Percentiles rank a stretch among this genome's conserved stretches.
Conservation (phyloP, 2,329 filamentous ascomycete species). For the Botryotinia narcissicola region DNA sequence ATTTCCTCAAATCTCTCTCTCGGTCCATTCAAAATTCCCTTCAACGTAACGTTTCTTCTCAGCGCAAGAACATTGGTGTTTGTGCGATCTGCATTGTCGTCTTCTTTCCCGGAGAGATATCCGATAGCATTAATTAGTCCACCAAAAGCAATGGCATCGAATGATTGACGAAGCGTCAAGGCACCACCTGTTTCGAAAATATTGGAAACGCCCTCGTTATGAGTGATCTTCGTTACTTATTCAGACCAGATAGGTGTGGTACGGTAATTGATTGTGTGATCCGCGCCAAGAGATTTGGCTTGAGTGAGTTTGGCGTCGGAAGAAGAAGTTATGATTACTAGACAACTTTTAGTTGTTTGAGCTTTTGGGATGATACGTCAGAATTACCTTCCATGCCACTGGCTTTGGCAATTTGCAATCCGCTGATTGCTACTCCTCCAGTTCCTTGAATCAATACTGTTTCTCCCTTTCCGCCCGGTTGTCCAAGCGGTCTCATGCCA, state of each 20-base stretch:
- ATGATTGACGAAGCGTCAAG: constrained; percentile 51
- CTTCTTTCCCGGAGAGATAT: constrained; percentile 52
- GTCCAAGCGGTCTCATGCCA: constrained; percentile 51
- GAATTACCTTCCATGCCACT: constrained; percentile 47
- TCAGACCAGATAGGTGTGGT: constrained; percentile 52
- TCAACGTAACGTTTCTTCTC: constrained; percentile 46
- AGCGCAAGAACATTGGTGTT: constrained; percentile 60
- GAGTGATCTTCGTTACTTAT: constrained; percentile 47
- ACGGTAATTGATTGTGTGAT: constrained; percentile 53
- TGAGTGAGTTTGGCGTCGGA: constrained; percentile 51
- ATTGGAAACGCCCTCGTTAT: constrained; percentile 49
- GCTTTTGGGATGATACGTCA: constrained; percentile 6
- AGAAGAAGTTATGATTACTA: constrained; percentile 54
- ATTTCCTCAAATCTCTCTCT: constrained; percentile 55
- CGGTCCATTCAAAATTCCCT: constrained; percentile 61
- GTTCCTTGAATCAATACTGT: constrained; percentile 54
- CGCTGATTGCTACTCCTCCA: constrained; percentile 51
- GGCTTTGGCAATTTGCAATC: constrained; percentile 54
- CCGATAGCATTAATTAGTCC: constrained; percentile 54
- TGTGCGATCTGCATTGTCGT: constrained; percentile 51
- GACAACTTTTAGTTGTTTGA: constrained; percentile 22
- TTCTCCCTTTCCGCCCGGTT: constrained; percentile 47
- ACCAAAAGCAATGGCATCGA: constrained; percentile 53
- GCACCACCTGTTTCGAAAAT: constrained; percentile 56
- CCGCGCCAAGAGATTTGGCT: constrained; percentile 49